phyloP scores from a whole-genome alignment of 2,329 filamentous ascomycete genomes.

The Diaporthe sp. region DNA sequence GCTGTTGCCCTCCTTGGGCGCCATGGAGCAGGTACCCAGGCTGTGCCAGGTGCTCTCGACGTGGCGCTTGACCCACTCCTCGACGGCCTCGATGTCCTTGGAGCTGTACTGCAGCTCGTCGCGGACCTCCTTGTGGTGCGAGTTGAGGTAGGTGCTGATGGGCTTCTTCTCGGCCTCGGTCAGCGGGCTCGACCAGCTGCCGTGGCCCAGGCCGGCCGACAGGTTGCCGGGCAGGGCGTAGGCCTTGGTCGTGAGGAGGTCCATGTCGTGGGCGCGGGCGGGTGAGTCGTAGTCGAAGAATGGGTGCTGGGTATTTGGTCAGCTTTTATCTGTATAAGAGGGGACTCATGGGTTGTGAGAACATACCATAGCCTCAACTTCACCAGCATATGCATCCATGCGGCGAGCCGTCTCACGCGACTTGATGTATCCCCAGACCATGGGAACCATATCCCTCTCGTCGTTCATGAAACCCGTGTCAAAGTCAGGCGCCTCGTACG shows the following conservation, averaged over 20 bases:
- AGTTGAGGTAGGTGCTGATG: slow-evolving; percentile 66
- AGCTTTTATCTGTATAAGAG: slow-evolving; percentile 38
- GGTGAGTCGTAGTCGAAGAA: slow-evolving; percentile 79
- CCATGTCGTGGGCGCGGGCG: slow-evolving; percentile 78
- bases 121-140: slow-evolving; percentile 70
- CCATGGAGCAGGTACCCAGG: slow-evolving; percentile 80
- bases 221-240: slow-evolving; percentile 82
- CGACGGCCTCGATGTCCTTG: slow-evolving; percentile 71
- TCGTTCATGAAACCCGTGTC: slow-evolving; percentile 89
- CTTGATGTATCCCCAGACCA: slow-evolving; percentile 89
- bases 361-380: slow-evolving; percentile 68
- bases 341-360: too few relatives aligned
- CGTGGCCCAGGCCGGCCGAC: slow-evolving; percentile 79
- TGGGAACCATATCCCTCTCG: slow-evolving; percentile 85
- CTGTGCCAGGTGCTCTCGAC: slow-evolving; percentile 83
- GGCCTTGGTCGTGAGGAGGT: slow-evolving; percentile 79
- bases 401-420: slow-evolving; percentile 82
- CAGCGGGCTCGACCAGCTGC: slow-evolving; percentile 75
- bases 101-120: slow-evolving; percentile 76
- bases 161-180: slow-evolving; percentile 65
- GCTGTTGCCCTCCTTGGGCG: slow-evolving; percentile 79
- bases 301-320: slow-evolving; percentile 66
- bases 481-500: slow-evolving; percentile 82
- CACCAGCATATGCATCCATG: slow-evolving; percentile 83
- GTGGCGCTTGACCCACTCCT: slow-evolving; percentile 73